Evolutionary conservation across 495 filamentous ascomycete species (phyloP).

Genomic region (Cenococcum geophilum): DNA sequence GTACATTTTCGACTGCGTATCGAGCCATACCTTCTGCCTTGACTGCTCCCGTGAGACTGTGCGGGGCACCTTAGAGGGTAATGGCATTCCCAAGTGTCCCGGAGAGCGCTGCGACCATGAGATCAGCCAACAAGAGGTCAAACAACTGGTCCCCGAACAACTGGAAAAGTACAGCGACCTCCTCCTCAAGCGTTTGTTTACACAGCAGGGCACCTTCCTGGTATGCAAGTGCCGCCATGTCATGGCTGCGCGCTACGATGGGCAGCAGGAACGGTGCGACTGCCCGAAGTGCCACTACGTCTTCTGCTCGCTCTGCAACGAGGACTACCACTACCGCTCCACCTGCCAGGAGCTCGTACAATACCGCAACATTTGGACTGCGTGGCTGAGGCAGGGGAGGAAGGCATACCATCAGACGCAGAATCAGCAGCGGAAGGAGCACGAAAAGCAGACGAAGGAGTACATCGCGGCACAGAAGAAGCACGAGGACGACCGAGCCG

Average conservation of each 20-base stretch:
- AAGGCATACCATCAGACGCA: neutral
- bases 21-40: constrained; percentile 3
- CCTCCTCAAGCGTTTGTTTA: constrained; percentile 1
- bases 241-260: neutral
- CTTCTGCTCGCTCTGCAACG: constrained; percentile 9
- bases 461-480: constrained; percentile 2
- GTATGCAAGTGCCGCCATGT: constrained; percentile 5
- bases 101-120: constrained; percentile 2
- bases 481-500: constrained; percentile 5
- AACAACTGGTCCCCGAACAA: neutral
- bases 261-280: constrained; percentile 2
- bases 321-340: constrained; percentile 5
- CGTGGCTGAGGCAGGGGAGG: constrained; percentile 1
- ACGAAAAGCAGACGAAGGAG: constrained; percentile 9
- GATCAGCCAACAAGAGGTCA: constrained; percentile 4
- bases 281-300: constrained; percentile 1
- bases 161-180: constrained; percentile 2
- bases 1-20: neutral
- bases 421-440: neutral
- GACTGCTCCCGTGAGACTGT: constrained; percentile 5
- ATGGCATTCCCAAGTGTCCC: neutral
- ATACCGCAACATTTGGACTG: constrained; percentile 8
- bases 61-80: neutral
- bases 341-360: constrained; percentile 7
- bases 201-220: constrained; percentile 1